These are phyloP conservation scores for Emergomyces africanus DNA, from an alignment of 2,329 filamentous ascomycete genomes.

Conservation along the genomic window DNA sequence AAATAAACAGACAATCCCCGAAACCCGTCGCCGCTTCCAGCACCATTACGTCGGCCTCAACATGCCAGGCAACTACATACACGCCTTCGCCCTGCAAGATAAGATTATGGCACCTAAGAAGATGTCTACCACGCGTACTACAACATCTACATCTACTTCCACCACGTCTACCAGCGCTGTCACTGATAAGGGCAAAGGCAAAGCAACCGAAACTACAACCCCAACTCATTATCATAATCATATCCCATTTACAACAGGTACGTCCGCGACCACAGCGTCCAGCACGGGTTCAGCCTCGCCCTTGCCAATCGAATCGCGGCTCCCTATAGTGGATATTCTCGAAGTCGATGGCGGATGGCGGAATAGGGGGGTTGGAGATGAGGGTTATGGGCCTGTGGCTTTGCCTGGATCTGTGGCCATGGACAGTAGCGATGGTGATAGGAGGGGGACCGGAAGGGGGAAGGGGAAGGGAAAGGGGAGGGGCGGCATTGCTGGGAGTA, in stretches of 20 bases:
- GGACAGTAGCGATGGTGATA: neutral
- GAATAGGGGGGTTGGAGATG: neutral
- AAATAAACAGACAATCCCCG: conserved; percentile 23
- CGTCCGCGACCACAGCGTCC: neutral
- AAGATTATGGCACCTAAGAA: neutral
- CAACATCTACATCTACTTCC: neutral
- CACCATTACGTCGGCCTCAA: conserved; percentile 20
- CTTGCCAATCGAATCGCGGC: neutral
- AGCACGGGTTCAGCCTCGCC: neutral
- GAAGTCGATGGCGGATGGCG: conserved; percentile 11
- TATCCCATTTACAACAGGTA: neutral
- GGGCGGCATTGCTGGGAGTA: neutral
- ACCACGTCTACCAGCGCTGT: neutral
- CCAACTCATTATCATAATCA: neutral
- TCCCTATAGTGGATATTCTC: conserved; percentile 9
- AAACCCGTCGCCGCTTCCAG: conserved; percentile 25
- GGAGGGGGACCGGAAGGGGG: neutral
- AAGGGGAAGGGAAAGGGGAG: neutral
- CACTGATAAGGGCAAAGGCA: neutral
- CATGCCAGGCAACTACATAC: neutral
- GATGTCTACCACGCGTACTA: neutral
- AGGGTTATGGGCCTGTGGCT: neutral
- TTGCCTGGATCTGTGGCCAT: neutral
- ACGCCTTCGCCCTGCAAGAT: conserved; percentile 6
- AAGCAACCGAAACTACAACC: neutral